Evolutionary conservation across 164 flowering plant genomes (phyloP).

Genomic region (Taxillus chinensis): DNA sequence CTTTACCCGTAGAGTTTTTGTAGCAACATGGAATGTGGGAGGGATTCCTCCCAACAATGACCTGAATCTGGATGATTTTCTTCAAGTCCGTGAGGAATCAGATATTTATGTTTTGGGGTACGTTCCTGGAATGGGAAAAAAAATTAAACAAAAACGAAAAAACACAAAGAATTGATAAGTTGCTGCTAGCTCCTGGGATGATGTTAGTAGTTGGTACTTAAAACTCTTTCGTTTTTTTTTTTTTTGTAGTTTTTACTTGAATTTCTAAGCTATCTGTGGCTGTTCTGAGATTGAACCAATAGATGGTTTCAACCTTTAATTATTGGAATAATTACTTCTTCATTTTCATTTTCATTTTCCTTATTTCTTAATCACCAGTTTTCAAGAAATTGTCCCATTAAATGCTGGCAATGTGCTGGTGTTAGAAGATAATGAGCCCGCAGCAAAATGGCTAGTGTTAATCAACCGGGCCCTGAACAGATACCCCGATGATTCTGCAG

Average conservation of each 20-base stretch:
- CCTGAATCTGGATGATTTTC: slow-evolving; percentile 50
- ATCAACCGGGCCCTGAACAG: slow-evolving; percentile 64
- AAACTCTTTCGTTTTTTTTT: background rate
- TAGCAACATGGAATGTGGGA: slow-evolving; percentile 84
- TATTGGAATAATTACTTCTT: background rate
- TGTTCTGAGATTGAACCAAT: background rate
- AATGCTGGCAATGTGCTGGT: slow-evolving; percentile 91
- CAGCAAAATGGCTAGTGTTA: slow-evolving; percentile 63
- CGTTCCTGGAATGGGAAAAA: too few relatives aligned
- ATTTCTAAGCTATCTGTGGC: too few relatives aligned
- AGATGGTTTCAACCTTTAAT: background rate
- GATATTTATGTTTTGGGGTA: slow-evolving; percentile 82
- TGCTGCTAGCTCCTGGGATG: background rate
- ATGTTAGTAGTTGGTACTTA: background rate
- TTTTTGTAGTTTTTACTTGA: too few relatives aligned
- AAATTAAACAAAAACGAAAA: background rate
- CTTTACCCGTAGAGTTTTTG: slow-evolving; percentile 37
- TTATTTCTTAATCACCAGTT: slow-evolving; percentile 24
- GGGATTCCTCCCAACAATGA: slow-evolving; percentile 54
- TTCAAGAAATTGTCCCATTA: slow-evolving; percentile 89
- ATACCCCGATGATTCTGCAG: slow-evolving; percentile 4
- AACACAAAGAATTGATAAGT: too few relatives aligned
- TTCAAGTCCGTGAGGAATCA: slow-evolving; percentile 32
- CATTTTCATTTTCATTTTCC: background rate
- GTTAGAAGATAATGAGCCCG: slow-evolving; percentile 74